Evolutionary conservation across 129 eudicot species (phyloP).

Genomic region (Solidago caesia): DNA sequence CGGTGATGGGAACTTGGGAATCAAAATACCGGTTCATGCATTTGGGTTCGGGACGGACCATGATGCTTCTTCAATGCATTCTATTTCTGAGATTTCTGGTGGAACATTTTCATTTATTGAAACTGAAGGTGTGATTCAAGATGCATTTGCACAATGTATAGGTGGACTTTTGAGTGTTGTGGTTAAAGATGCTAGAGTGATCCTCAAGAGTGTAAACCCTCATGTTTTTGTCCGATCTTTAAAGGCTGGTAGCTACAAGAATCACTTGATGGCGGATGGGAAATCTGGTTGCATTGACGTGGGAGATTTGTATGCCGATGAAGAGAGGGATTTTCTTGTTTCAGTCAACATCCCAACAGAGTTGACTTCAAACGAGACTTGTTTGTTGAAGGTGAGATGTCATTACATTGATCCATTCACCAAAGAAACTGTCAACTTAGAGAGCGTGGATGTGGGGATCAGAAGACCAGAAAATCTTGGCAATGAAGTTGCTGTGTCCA

Average conservation of each 20-base stretch:
- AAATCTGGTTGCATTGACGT: conserved; percentile 52
- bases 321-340: conserved; percentile 77
- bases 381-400: conserved; percentile 54
- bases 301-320: conserved; percentile 88
- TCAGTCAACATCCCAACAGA: conserved; percentile 59
- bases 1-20: conserved; percentile 40
- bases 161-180: conserved; percentile 87
- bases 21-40: conserved; percentile 74
- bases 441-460: conserved; percentile 47
- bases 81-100: conserved; percentile 74
- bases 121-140: conserved; percentile 77
- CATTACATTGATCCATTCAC: conserved; percentile 62
- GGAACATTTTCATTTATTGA: conserved; percentile 89
- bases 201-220: conserved; percentile 46
- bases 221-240: conserved; percentile 40
- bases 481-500: conserved; percentile 37
- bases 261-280: conserved; percentile 40
- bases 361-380: conserved; percentile 38
- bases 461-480: conserved; percentile 46
- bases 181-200: conserved; percentile 63
- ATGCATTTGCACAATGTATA: conserved; percentile 92
- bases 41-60: conserved; percentile 81
- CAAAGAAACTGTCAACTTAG: conserved; percentile 48
- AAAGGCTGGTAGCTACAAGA: conserved; percentile 68
- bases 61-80: conserved; percentile 79